Base-by-base conservation (phyloP, 2,329 filamentous ascomycete genomes). In the Cladosporium sp. region DNA sequence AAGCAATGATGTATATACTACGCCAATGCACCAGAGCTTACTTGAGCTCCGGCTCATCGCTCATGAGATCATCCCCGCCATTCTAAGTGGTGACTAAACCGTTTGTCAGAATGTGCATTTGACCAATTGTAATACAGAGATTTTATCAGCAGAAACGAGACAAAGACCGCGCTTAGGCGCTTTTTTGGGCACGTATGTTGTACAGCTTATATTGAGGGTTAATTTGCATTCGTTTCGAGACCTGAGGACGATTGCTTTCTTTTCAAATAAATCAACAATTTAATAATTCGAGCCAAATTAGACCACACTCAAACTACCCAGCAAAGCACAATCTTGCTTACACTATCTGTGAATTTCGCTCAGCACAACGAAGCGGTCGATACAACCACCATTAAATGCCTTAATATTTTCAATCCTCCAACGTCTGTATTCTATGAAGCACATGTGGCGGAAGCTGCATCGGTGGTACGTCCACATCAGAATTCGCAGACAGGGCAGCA, bases 401-500 rank as follows among this genome's bases (percentile, higher is more conserved):
- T 10, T 10, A 5, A n/a, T 30, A 5, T 5, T 54, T 5, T 30
- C 18, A 54, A 14, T 54, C 30, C 2, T 54, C 51, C 25, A 30
- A 23, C 16, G 49, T 62, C 25, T 64, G 56, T 1, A 56, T 58
- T 5, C 71, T 67, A 65, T 72, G 67, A 18, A 64, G 46, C 13
- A 75, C 57, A 66, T 72, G 70, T 49, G 79, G 79, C 18, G 80
- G 80, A 34, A 82, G 67, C 14, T 76, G 75, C 65, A 82, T 71
- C 6, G 72, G 78, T 10, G 80, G 80, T 23, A 82, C 79, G 67
- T 80, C 79, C 34, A 54, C 51, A 51, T 73, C 70, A 5, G 68
- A 65, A 23, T 66, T 43, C 11, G 26, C 68, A 54, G 74, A 66
- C 64, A 72, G 43, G 7, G 53, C 63, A 8, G 70, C 67, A 34